Conservation (phyloP, 129 eudicot species). For the Flaveria linearis region DNA sequence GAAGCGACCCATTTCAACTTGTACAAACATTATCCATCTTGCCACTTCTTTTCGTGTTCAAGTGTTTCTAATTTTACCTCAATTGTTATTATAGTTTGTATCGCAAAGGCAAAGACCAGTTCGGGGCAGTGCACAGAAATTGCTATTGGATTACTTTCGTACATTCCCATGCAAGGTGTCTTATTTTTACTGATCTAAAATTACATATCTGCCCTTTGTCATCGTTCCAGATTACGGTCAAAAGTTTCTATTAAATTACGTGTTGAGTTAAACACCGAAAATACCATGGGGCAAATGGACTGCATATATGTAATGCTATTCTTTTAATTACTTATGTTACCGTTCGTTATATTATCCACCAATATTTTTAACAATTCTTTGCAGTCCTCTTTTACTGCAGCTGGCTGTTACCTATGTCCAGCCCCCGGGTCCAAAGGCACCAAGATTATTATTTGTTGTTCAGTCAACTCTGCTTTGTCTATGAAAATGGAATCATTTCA, state of each 20-base stretch:
- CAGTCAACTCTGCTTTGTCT: constrained; percentile 53
- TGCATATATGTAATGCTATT: neutral
- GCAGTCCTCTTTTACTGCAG: constrained; percentile 85
- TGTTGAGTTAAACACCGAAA: neutral
- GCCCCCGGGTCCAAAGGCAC: constrained; percentile 93
- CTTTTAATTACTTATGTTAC: neutral
- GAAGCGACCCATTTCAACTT: neutral
- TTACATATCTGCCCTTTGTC: constrained; percentile 15
- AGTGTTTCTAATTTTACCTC: constrained; percentile 14
- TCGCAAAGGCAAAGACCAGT: constrained; percentile 94
- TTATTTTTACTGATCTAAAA: neutral
- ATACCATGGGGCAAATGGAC: neutral
- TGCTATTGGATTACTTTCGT: constrained; percentile 70
- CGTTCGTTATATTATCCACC: neutral
- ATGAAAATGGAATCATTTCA: constrained; percentile 44
- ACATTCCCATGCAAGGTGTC: constrained; percentile 86
- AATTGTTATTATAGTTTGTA: constrained; percentile 53
- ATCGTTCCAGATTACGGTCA: neutral
- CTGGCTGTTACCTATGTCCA: constrained; percentile 96
- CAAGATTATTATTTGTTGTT: constrained; percentile 71
- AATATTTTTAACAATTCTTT: constrained; percentile 8
- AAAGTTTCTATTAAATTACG: neutral
- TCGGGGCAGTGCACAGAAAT: constrained; percentile 72
- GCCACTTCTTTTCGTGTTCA: constrained; percentile 7
- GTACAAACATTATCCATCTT: neutral